phyloP scores from a whole-genome alignment of 2,329 filamentous ascomycete genomes.

The Chaetomiaceae sp. region DNA sequence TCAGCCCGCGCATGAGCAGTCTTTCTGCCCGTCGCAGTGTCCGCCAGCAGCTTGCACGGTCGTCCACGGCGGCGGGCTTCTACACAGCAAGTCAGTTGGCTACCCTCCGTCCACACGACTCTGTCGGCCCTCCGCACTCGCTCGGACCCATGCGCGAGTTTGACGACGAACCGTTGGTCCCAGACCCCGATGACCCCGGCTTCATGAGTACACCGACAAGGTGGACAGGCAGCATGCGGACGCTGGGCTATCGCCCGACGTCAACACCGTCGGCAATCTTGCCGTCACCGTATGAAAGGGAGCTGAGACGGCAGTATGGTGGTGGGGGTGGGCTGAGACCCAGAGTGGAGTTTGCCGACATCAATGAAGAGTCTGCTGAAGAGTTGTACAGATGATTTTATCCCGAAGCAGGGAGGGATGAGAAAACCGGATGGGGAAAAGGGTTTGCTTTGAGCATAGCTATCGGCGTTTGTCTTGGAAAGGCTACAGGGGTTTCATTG shows the following conservation, averaged over 20 bases:
- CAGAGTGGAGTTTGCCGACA: conserved; percentile 25
- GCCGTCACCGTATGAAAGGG: conserved; percentile 25
- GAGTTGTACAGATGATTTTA: conserved; percentile 6
- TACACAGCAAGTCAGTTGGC: conserved; percentile 16
- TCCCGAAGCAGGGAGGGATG: not conserved
- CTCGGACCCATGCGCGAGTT: conserved; percentile 26
- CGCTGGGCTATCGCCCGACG: conserved; percentile 18
- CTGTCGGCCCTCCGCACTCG: not conserved
- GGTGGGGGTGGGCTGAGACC: not conserved
- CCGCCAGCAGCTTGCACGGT: conserved; percentile 18
- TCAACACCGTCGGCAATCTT: conserved; percentile 27
- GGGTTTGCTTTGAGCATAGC: not conserved
- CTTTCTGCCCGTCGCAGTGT: conserved; percentile 21
- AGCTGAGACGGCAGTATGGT: conserved; percentile 22
- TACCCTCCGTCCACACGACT: conserved; percentile 2
- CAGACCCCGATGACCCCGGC: conserved; percentile 20
- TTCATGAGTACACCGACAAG: conserved; percentile 29
- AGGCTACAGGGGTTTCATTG: not conserved
- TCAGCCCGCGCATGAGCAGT: conserved; percentile 18
- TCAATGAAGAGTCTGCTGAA: conserved; percentile 24
- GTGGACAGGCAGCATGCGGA: conserved; percentile 17
- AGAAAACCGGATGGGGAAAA: not conserved
- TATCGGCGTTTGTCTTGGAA: conserved; percentile 6
- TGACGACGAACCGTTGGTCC: conserved; percentile 22
- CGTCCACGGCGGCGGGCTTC: conserved; percentile 1